Percentiles rank a stretch among this genome's conserved stretches.
Conservation (phyloP, 129 eudicot species). For the Lactuca saligna region DNA sequence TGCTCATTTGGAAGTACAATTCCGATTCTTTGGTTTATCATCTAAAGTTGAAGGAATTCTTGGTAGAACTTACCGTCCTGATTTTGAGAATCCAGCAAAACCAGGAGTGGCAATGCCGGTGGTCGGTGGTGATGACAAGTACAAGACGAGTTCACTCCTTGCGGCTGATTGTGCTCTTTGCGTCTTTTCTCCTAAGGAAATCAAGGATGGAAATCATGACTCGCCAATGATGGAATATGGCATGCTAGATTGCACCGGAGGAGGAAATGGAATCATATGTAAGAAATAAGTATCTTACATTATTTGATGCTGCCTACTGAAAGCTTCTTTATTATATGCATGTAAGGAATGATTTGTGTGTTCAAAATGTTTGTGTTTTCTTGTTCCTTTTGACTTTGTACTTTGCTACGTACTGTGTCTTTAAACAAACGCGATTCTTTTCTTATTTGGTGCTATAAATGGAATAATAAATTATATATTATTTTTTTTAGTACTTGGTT, state of each 20-base stretch:
- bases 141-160: conserved; percentile 47
- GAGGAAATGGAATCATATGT: conserved; percentile 50
- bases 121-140: conserved; percentile 57
- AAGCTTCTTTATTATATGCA: not conserved
- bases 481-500: no score
- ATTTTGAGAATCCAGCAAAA: conserved; percentile 59
- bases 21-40: conserved; percentile 51
- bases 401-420: no score
- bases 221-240: conserved; percentile 33
- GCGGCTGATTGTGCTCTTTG: conserved; percentile 48
- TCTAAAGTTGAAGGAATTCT: conserved; percentile 54
- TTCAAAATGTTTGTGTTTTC: not conserved
- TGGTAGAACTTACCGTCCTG: conserved; percentile 55
- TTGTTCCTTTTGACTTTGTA: no score
- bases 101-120: conserved; percentile 60
- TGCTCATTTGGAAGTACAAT: conserved; percentile 59
- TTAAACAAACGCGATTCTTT: no score
- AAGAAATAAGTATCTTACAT: conserved; percentile 39
- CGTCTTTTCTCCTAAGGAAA: conserved; percentile 25
- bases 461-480: no score
- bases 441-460: no score
- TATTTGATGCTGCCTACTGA: not conserved
- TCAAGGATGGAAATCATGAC: conserved; percentile 16
- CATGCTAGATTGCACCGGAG: conserved; percentile 46
- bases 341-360: conserved; percentile 16